Percentiles rank a stretch among this genome's conserved stretches.
Evolutionary conservation across 208 protist genomes (phyloP).

Genomic region (Naegleria lovaniensis): DNA sequence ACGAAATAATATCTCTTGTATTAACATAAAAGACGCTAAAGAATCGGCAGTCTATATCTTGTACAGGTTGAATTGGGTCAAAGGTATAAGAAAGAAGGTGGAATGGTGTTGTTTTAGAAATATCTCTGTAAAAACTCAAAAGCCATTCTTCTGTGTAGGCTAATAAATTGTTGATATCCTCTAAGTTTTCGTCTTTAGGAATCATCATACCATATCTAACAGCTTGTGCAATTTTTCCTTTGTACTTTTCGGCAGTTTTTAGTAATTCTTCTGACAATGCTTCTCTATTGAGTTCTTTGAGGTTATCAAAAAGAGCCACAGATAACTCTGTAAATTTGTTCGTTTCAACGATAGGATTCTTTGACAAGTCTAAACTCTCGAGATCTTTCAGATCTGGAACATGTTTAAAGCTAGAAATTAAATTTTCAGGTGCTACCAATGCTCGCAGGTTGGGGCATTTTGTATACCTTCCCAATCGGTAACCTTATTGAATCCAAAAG

Average conservation of each 20-base stretch:
- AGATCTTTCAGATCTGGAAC: background rate
- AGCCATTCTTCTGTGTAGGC: background rate
- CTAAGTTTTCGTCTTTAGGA: background rate
- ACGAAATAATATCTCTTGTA: background rate
- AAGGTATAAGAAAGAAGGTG: background rate
- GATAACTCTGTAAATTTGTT: background rate
- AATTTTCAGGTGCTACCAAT: background rate
- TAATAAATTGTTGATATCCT: background rate
- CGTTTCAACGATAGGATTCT: background rate
- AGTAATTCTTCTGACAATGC: background rate
- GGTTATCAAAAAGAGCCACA: background rate
- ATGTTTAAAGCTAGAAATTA: background rate
- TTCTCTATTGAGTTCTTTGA: background rate
- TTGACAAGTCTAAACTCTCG: background rate
- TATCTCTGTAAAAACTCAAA: background rate
- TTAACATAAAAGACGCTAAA: background rate
- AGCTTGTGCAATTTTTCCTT: background rate
- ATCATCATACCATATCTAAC: background rate
- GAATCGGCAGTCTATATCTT: background rate
- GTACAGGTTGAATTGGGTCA: background rate
- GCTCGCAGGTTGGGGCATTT: background rate
- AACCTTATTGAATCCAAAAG: background rate
- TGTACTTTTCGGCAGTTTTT: background rate
- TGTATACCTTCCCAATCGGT: background rate
- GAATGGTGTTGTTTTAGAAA: background rate